These are phyloP conservation scores for Fonsecaea monophora DNA, from an alignment of 2,329 filamentous ascomycete species.

Conservation along the genomic window DNA sequence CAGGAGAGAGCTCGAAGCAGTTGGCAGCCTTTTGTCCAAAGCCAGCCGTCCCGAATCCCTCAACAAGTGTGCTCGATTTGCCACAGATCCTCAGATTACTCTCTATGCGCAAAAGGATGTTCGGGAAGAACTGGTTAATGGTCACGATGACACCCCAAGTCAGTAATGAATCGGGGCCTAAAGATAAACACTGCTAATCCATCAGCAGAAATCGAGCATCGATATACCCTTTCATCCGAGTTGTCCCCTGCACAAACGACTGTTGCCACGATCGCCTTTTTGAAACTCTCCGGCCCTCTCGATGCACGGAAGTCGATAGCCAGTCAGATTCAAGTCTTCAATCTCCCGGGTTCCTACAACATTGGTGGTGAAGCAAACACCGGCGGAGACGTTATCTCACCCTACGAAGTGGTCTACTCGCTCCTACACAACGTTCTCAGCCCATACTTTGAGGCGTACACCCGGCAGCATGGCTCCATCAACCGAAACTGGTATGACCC, in stretches of 20 bases:
- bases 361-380: constrained; percentile 45
- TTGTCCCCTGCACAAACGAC: constrained; percentile 81
- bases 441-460: constrained; percentile 97
- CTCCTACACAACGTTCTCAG: constrained; percentile 89
- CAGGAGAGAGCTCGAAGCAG: constrained; percentile 77
- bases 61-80: constrained; percentile 86
- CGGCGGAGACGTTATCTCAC: constrained; percentile 77
- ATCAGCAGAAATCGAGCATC: constrained; percentile 57
- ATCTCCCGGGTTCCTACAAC: constrained; percentile 76
- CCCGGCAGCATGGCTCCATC: constrained; percentile 75
- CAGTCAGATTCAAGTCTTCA: constrained; percentile 90
- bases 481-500: constrained; percentile 78
- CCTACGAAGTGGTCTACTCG: constrained; percentile 91
- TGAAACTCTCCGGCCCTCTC: constrained; percentile 88
- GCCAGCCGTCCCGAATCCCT: constrained; percentile 77
- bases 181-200: constrained; percentile 40
- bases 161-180: constrained; percentile 21
- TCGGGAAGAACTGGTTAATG: constrained; percentile 38
- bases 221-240: constrained; percentile 81
- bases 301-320: constrained; percentile 81
- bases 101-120: constrained; percentile 89
- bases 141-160: constrained; percentile 43
- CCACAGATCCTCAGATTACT: constrained; percentile 79
- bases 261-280: constrained; percentile 81
- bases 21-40: constrained; percentile 82